Evolutionary conservation across 352 stramenopile genomes (phyloP), one percentile per base, ranked within the genome.

Genomic region (Phytophthora crassamura): DNA sequence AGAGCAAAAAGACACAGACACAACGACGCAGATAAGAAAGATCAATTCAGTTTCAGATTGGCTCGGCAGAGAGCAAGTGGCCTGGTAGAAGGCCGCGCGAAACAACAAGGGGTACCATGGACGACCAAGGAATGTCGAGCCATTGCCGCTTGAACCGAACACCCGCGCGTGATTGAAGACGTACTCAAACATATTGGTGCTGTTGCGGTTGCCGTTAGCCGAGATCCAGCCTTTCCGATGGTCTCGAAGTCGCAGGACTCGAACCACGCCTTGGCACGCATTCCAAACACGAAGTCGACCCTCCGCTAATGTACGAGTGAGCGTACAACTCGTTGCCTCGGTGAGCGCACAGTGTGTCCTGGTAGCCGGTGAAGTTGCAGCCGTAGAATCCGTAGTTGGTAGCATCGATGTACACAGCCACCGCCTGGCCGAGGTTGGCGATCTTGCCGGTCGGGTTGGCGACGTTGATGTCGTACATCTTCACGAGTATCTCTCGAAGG

Each of bases 281-380:
- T 11, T 7, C 60, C 60, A 28, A 69, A 69, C 16, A 69, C 34
- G 30, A 69, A 64, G 33, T 69, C 60, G 15, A 47, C 34, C 30
- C 52, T 22, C 60, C 60, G 9, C 20, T 52, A 16, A 69, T 58
- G 45, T 69, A 53, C 18, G 60, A 64, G 0, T 32, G 33, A 12
- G 51, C 50, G 15, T 40, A 56, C 3, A 68, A 28, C 11, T 63
- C 18, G 6, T 15, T 25, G 14, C 60, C 60, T 12, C 47, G 56
- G 51, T 59, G 22, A 9, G 60, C 60, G 28, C 18, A 61, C 60
- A 68, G 2, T n/a, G 60, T 68, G 35, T 68, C 43, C 20, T 68
- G 60, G 9, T 62, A 54, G 16, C 54, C 54, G 0, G 18, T 41
- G 18, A 62, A 18, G 8, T 28, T 46, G 9, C 41, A 62, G 20